Evolutionary conservation across 2,329 filamentous ascomycete genomes (phyloP).

Genomic region (Trichophyton schoenleinii): DNA sequence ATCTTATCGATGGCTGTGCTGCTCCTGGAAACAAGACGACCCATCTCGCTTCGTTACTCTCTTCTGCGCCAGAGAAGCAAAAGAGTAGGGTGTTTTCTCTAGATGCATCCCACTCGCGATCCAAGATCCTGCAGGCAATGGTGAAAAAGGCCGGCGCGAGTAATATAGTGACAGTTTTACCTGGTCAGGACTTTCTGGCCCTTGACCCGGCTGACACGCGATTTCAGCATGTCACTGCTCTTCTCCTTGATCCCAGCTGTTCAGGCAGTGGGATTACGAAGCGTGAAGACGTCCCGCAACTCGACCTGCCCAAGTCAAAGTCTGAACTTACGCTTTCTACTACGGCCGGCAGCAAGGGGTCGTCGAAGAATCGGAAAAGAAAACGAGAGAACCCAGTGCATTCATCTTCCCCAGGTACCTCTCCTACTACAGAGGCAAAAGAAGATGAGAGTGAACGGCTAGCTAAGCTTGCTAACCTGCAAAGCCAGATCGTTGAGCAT

Average conservation of each 20-base stretch:
- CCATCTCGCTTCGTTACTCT: conserved; percentile 67
- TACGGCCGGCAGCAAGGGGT: conserved; percentile 23
- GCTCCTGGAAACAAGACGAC: conserved; percentile 97
- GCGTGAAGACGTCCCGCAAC: conserved; percentile 60
- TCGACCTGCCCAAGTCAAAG: conserved; percentile 44
- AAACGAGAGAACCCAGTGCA: conserved; percentile 31
- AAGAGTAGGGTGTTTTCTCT: conserved; percentile 39
- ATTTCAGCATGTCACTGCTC: conserved; percentile 59
- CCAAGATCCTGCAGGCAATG: conserved; percentile 73
- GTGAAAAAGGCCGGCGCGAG: conserved; percentile 62
- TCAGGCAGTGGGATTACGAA: conserved; percentile 92
- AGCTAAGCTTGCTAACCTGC: conserved; percentile 63
- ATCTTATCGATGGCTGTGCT: conserved; percentile 84
- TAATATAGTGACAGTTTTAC: conserved; percentile 52
- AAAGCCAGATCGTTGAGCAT: conserved; percentile 68
- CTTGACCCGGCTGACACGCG: conserved; percentile 51
- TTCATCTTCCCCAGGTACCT: not conserved
- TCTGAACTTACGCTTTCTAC: conserved; percentile 2
- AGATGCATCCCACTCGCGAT: conserved; percentile 39
- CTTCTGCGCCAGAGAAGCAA: conserved; percentile 16
- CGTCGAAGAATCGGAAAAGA: conserved; percentile 23
- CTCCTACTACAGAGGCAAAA: conserved; percentile 17
- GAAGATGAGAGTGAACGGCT: conserved; percentile 47
- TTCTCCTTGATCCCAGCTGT: conserved; percentile 87
- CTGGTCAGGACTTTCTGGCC: conserved; percentile 69